Percentiles rank a stretch among this genome's conserved stretches.
Conservation (phyloP, 176 grass and related monocot species). For the Oryza brachyantha region DNA sequence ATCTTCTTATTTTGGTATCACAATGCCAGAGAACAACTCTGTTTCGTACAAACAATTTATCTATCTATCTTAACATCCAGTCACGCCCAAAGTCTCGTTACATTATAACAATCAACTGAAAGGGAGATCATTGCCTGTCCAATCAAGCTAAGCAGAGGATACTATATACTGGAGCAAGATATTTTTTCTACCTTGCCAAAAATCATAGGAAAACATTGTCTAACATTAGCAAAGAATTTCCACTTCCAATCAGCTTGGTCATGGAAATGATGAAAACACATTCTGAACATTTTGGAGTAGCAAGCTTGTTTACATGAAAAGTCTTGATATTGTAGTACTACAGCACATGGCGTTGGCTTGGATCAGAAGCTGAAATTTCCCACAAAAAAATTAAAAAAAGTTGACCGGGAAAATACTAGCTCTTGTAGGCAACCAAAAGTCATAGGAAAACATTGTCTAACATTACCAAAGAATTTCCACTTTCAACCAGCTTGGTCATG, state of each 20-base stretch:
- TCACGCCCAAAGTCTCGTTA: neutral
- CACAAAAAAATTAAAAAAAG: neutral
- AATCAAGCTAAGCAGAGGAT: neutral
- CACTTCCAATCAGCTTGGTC: neutral
- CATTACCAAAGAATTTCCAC: neutral
- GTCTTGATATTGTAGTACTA: neutral
- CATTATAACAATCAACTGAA: neutral
- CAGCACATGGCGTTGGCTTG: neutral
- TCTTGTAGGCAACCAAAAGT: neutral
- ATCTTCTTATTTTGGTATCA: neutral
- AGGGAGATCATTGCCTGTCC: neutral
- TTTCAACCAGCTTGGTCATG: neutral
- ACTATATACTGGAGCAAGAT: neutral
- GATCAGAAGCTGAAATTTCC: neutral
- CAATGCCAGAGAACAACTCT: neutral
- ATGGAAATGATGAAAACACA: neutral
- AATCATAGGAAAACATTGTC: neutral
- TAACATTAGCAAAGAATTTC: neutral
- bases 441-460: neutral
- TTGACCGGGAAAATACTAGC: no score
- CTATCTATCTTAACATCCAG: neutral
- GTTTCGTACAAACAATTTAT: neutral
- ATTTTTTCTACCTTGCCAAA: neutral
- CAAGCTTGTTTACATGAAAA: neutral
- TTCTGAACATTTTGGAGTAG: neutral